These are phyloP conservation scores for Exsudoporus frostii DNA, from an alignment of 768 basidiomycete species.

Conservation along the genomic window DNA sequence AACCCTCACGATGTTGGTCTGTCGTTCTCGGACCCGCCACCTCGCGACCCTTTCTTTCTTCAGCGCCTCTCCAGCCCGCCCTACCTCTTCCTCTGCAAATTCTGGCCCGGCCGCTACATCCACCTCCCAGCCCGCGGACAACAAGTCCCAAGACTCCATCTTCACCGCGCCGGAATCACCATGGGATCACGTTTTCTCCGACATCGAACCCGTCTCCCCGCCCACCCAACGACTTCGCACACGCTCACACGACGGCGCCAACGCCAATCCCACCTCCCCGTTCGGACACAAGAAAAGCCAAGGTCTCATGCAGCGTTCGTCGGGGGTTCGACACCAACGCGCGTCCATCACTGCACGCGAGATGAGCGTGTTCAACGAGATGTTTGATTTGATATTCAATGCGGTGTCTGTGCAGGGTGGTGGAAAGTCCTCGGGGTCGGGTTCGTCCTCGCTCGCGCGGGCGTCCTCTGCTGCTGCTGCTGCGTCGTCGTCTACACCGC, in stretches of 20 bases:
- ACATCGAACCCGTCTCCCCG: constrained; percentile 36
- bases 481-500: not conserved
- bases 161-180: constrained; percentile 37
- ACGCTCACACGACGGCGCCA: constrained; percentile 2
- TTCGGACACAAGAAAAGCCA: not conserved
- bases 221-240: constrained; percentile 13
- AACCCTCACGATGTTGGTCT: constrained; percentile 17
- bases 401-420: constrained; percentile 39
- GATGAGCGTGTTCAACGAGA: constrained; percentile 62
- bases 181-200: constrained; percentile 55
- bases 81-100: not conserved
- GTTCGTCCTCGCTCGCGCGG: constrained; percentile 1
- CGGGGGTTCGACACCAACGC: constrained; percentile 30
- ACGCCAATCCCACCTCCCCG: not conserved
- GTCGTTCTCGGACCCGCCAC: constrained; percentile 9
- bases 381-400: constrained; percentile 71
- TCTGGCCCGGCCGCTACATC: not conserved
- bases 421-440: constrained; percentile 1
- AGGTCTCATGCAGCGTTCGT: constrained; percentile 11
- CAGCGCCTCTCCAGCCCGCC: not conserved
- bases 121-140: not conserved
- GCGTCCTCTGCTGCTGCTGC: not conserved
- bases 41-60: not conserved
- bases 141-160: constrained; percentile 25
- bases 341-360: constrained; percentile 71